These are phyloP conservation scores for Neonothopanus nambi DNA, from an alignment of 1,284 basidiomycete species.

Conservation along the genomic window DNA sequence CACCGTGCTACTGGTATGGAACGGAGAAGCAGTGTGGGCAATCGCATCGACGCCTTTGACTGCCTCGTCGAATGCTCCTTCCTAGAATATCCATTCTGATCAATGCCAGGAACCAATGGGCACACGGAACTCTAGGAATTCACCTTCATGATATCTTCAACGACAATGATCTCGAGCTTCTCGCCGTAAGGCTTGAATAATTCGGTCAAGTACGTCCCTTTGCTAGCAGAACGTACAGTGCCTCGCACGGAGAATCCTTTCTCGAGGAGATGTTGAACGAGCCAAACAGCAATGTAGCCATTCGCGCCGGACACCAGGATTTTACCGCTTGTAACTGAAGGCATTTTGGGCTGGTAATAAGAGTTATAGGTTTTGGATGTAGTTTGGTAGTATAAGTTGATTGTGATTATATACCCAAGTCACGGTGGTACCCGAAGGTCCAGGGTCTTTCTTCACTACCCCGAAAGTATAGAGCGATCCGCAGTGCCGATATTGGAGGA, in stretches of 20 bases:
- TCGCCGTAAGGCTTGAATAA: conserved; percentile 47
- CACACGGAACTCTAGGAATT: background rate
- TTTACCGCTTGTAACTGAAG: conserved; percentile 17
- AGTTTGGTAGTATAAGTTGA: too few relatives aligned
- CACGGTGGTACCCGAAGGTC: too few relatives aligned
- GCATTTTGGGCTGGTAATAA: background rate
- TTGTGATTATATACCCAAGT: too few relatives aligned
- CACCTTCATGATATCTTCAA: conserved; percentile 58
- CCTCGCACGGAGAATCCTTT: conserved; percentile 52
- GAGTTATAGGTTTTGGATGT: too few relatives aligned
- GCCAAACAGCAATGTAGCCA: conserved; percentile 43
- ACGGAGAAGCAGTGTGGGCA: conserved; percentile 29
- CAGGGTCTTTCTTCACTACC: too few relatives aligned
- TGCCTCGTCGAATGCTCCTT: conserved; percentile 33
- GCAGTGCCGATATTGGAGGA: too few relatives aligned
- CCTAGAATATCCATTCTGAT: conserved; percentile 27
- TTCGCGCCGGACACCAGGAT: conserved; percentile 43
- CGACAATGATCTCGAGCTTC: conserved; percentile 51
- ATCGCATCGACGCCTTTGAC: conserved; percentile 32
- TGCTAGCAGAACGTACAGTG: conserved; percentile 52
- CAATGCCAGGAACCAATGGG: conserved; percentile 35
- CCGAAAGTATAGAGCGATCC: too few relatives aligned
- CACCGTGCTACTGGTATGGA: conserved; percentile 18
- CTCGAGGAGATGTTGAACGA: conserved; percentile 39
- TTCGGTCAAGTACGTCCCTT: conserved; percentile 49